Evolutionary conservation across 768 basidiomycete species (phyloP), one percentile per base, ranked within the genome.

Genomic region (Amanita inopinata): DNA sequence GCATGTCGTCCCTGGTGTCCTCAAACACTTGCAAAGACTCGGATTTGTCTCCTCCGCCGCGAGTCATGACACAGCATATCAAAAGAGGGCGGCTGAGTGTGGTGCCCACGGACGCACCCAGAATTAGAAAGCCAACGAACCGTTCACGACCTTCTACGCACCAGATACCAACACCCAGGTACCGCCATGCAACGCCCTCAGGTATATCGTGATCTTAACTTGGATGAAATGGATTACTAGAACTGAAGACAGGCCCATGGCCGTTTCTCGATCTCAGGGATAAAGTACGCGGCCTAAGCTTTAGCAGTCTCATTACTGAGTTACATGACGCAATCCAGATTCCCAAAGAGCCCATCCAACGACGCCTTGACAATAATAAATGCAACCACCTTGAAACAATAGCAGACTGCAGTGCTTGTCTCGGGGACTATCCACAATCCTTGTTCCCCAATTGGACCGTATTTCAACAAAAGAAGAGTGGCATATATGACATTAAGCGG

Each of bases 371-470:
- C 15, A 25, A 28, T 11, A 33, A 33, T 10, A 28, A 5, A 37
- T 44, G 43, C 20, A 36, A 37, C 22, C 43, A 44, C 43, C 12
- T 3, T n/a, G 5, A 19, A 17, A 23, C 30, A 15, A 18, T 28
- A 14, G 14, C 14, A n/a, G n/a, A 36, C 0, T 44, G 43, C 27
- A 22, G 37, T 9, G 19, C 5, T 2, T 70, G 69, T 47, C 66
- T 64, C 62, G 56, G 31, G 33, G 57, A 55, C 0, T 72, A 70
- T 40, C 70, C 70, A 4, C 64, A 70, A 38, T 68, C 68, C 3
- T 55, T 56, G 33, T 80, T 73, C 48, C 74, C 72, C 8, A 78
- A 76, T 43, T 77, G 78, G 78, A 76, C 73, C 0, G 47, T 53
- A 5, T 51, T 50, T 7, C 76, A 78, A 45, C 61, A 67, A 4